A percentile compares a stretch with the other conserved stretches of the same genome.
Conservation (phyloP, 192 early-diverging fungal genomes). For the Gryganskiella cystojenkinii region DNA sequence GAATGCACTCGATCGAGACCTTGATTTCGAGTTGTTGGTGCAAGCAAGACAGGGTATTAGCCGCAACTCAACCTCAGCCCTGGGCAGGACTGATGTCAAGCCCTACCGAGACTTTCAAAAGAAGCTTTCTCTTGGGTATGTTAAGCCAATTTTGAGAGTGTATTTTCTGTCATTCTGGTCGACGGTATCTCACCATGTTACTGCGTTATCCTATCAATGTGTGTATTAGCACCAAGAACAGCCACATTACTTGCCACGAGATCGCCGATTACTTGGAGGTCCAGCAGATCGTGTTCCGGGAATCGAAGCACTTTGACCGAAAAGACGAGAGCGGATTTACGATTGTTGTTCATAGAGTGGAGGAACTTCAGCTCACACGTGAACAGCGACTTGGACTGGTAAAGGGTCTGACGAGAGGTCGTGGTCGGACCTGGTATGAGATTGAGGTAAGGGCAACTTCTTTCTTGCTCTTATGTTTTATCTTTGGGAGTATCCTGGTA, state of each 20-base stretch:
- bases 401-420: constrained; percentile 7
- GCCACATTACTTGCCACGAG: constrained; percentile 38
- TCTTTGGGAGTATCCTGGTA: not conserved
- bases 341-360: constrained; percentile 18
- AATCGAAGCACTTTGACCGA: constrained; percentile 16
- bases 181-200: not conserved
- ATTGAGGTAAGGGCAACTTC: constrained; percentile 27
- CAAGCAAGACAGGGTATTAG: constrained; percentile 33
- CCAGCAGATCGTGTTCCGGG: constrained; percentile 15
- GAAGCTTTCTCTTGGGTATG: constrained; percentile 32
- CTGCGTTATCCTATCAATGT: no score
- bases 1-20: constrained; percentile 27
- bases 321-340: constrained; percentile 12
- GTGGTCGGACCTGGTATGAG: constrained; percentile 37
- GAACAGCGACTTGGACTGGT: constrained; percentile 15
- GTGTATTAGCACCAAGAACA: constrained; percentile 30
- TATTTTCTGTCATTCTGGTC: not conserved
- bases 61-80: constrained; percentile 23
- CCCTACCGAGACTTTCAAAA: constrained; percentile 39
- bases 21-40: constrained; percentile 37
- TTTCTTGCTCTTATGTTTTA: not conserved
- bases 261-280: constrained; percentile 18
- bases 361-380: constrained; percentile 26
- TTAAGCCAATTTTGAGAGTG: not conserved
- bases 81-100: constrained; percentile 45